These are phyloP conservation scores for Cladophialophora exuberans DNA, from an alignment of 2,329 filamentous ascomycete genomes.

Conservation along the genomic window DNA sequence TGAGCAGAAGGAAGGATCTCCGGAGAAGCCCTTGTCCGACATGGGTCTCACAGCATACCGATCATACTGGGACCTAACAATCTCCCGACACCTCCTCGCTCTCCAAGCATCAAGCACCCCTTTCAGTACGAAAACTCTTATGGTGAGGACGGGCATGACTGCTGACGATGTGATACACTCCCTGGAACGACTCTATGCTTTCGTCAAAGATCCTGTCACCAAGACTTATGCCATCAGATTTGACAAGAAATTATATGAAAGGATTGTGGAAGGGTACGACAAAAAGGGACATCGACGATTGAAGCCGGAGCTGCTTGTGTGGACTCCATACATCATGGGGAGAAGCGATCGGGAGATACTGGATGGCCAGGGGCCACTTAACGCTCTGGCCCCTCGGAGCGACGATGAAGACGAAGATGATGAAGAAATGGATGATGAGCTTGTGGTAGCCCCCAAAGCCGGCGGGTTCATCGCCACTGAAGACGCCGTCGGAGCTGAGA, in stretches of 20 bases:
- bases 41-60: constrained; percentile 97
- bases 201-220: constrained; percentile 87
- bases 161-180: constrained; percentile 94
- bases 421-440: constrained; percentile 37
- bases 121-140: constrained; percentile 58
- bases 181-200: constrained; percentile 82
- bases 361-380: constrained; percentile 74
- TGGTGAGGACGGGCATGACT: constrained; percentile 85
- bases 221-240: constrained; percentile 87
- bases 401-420: constrained; percentile 42
- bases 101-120: constrained; percentile 48
- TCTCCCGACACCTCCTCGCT: constrained; percentile 80
- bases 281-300: constrained; percentile 85
- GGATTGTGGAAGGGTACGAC: constrained; percentile 89
- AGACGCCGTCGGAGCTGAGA: constrained; percentile 27
- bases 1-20: constrained; percentile 91
- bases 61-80: constrained; percentile 90
- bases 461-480: constrained; percentile 36
- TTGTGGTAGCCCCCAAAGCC: constrained; percentile 12
- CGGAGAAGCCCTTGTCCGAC: constrained; percentile 95
- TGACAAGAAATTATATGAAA: constrained; percentile 80
- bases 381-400: constrained; percentile 77
- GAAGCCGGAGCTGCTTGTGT: constrained; percentile 77
- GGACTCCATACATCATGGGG: constrained; percentile 98
- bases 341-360: constrained; percentile 80